Base-by-base conservation (phyloP, 139 green algal genomes). In the Picochlorum sp. region DNA sequence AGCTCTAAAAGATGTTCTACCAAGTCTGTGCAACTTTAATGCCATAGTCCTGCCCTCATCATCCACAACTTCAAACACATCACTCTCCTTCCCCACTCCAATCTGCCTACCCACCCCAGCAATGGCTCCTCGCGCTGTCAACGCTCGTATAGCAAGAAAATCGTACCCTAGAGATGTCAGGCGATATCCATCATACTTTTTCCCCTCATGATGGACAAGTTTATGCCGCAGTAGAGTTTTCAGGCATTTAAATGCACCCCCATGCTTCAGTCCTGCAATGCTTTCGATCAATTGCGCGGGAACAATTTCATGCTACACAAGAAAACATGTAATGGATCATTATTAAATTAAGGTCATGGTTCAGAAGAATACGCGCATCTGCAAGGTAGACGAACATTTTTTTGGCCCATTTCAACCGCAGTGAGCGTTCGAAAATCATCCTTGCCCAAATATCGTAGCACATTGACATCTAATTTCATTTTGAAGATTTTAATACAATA, bases 381-480 rank as follows among this genome's bases (percentile, higher is more conserved):
- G 41, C 8, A 30, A 34, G 38, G 10, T 15, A 14, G 4, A 30
- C 83, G 74, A 68, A 92, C 86, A 60, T 98, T 99, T 60, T 91
- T 92, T 73, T 97, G 90, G 14, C 94, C 94, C 82, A 98, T 93
- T 71, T 99, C 94, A 20, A 98, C 85, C 1, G 94, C 87, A 4
- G 88, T 95, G 10, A 99, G 80, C 18, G 92, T 81, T 4, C 94
- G 72, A 34, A 92, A 97, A n/a, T 98, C 92, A 60, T 99, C 94
- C 50, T 84, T 90, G 2, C 75, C 78, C 4, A 99, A 63, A 74
- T 98, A 96, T 1, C 92, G 89, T 58, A 99, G 80, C 26, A 83
- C 84, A 49, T 97, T 97, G 0, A 91, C 88, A 77, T 98, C 94
- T 23, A 99, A 76, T 77, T 98, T 98, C 94, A 99, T 98, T 6